Evolutionary conservation across 768 basidiomycete species (phyloP).

Genomic region (Boletales sp.): DNA sequence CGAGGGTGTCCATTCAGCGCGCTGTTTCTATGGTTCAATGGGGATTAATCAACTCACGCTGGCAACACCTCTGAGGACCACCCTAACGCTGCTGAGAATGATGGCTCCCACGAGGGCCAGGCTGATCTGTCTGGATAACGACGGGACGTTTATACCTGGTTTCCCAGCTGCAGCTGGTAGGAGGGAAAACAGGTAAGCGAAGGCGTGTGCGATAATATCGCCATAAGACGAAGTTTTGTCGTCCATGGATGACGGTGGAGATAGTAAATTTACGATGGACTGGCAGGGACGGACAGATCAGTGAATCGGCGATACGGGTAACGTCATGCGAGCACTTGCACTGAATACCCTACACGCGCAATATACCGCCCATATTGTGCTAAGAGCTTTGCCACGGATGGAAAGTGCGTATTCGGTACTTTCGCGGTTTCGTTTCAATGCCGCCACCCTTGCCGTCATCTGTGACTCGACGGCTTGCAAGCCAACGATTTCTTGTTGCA

Average conservation of each 20-base stretch:
- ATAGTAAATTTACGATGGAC: slow-evolving; percentile 34
- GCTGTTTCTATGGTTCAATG: background rate
- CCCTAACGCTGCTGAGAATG: slow-evolving; percentile 67
- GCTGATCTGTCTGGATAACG: slow-evolving; percentile 55
- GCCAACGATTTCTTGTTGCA: slow-evolving; percentile 58
- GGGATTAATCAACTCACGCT: slow-evolving; percentile 36
- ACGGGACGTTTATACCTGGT: slow-evolving; percentile 32
- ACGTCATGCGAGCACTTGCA: slow-evolving; percentile 38
- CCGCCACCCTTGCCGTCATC: slow-evolving; percentile 56
- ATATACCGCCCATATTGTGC: slow-evolving; percentile 60
- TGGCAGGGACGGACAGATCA: slow-evolving; percentile 19
- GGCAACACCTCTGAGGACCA: slow-evolving; percentile 66
- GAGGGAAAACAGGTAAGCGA: slow-evolving; percentile 40
- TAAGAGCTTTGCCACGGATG: slow-evolving; percentile 49
- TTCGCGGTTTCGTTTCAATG: slow-evolving; percentile 46
- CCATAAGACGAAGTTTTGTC: slow-evolving; percentile 41
- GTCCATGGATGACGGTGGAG: slow-evolving; percentile 30
- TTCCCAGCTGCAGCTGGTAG: slow-evolving; percentile 32
- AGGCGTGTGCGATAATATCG: slow-evolving; percentile 39
- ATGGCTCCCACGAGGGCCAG: slow-evolving; percentile 72
- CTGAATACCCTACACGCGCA: slow-evolving; percentile 60
- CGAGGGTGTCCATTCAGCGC: background rate
- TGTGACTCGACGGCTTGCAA: slow-evolving; percentile 66
- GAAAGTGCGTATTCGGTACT: slow-evolving; percentile 50
- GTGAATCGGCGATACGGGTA: background rate